A percentile compares a stretch with the other conserved stretches of the same genome.
Evolutionary conservation across 2,329 filamentous ascomycete species (phyloP).

Genomic region (Verticillium albo-atrum): DNA sequence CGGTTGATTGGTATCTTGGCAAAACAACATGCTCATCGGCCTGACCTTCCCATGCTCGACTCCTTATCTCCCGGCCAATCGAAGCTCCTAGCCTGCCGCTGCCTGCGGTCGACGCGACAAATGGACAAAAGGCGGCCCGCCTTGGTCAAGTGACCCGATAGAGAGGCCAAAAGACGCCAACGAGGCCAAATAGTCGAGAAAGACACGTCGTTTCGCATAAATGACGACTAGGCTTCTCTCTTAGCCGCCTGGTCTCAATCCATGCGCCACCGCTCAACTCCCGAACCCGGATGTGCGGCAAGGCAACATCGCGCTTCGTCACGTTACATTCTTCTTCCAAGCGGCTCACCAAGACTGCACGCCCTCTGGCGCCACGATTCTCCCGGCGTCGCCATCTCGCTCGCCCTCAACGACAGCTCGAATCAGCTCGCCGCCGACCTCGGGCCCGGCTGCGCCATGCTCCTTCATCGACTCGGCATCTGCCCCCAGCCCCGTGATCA

Average conservation of each 20-base stretch:
- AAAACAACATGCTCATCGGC: not conserved
- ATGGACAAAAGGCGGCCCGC: not conserved
- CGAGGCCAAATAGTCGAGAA: not conserved
- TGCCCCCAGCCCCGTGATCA: conserved; percentile 33
- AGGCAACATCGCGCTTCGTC: not conserved
- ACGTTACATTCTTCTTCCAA: not conserved
- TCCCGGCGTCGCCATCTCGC: conserved; percentile 34
- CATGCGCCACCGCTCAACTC: not conserved
- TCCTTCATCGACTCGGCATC: not conserved
- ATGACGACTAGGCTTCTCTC: not conserved
- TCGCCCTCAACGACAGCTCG: conserved; percentile 33
- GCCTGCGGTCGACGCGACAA: not conserved
- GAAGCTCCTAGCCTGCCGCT: not conserved
- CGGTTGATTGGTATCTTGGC: not conserved
- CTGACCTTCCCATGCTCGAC: not conserved
- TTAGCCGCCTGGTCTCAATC: not conserved
- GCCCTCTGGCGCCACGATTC: conserved; percentile 19
- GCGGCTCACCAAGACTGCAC: conserved; percentile 6
- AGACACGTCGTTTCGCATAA: not conserved
- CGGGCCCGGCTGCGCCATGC: conserved; percentile 8
- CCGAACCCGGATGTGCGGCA: no score
- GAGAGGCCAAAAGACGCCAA: not conserved
- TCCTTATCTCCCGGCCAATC: not conserved
- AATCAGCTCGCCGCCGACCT: conserved; percentile 32
- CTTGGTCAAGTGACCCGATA: not conserved